Conservation (phyloP, 441 rosid species). For the Gossypium lobatum region DNA sequence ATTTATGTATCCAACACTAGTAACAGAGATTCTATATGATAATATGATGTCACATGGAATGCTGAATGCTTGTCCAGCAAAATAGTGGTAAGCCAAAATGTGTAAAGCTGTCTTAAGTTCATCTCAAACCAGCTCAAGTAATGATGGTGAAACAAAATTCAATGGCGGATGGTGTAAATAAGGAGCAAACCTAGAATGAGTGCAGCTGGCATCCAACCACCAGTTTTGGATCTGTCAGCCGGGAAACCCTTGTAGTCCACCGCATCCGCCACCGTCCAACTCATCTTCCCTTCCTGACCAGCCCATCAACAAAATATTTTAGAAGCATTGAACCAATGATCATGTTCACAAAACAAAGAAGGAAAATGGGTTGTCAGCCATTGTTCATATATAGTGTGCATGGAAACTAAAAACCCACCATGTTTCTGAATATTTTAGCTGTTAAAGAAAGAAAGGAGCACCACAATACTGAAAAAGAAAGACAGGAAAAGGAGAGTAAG, state of each 20-base stretch:
- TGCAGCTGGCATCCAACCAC: slow-evolving; percentile 65
- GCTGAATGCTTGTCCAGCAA: background rate
- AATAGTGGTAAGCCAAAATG: background rate
- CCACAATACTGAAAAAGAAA: slow-evolving; percentile 7
- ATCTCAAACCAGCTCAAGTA: background rate
- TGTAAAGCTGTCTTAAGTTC: background rate
- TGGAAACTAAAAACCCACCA: slow-evolving; percentile 24
- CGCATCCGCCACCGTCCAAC: slow-evolving; percentile 47
- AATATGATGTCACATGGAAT: background rate
- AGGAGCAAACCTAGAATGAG: slow-evolving; percentile 46
- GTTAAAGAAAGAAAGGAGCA: slow-evolving; percentile 7
- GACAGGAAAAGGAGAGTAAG: background rate
- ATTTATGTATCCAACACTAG: background rate
- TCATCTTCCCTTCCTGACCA: slow-evolving; percentile 43
- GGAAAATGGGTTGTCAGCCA: background rate
- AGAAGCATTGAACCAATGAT: background rate
- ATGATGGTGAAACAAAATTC: slow-evolving; percentile 3
- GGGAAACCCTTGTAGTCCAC: slow-evolving; percentile 47
- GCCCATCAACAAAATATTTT: background rate
- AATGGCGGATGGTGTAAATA: background rate
- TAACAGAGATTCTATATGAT: background rate
- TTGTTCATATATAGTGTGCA: background rate
- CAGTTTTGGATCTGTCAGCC: slow-evolving; percentile 56
- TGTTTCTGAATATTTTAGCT: slow-evolving; percentile 8
- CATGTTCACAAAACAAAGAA: background rate